A percentile compares a stretch with the other conserved stretches of the same genome.
phyloP scores from a whole-genome alignment of 371 early-diverging fungal species.

The Mucor mucedo region DNA sequence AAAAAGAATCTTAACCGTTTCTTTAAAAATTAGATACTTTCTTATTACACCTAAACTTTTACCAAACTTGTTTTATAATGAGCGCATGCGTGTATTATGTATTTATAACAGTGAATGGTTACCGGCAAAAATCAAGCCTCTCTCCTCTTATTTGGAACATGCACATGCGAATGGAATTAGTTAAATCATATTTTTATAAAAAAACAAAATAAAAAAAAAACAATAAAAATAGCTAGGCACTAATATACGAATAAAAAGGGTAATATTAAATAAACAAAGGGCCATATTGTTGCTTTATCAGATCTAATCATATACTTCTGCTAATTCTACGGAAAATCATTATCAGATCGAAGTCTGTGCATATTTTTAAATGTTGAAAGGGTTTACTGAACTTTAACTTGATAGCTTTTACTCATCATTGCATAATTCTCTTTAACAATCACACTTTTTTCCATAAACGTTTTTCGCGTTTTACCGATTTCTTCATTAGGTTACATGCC shows the following conservation, averaged over 20 bases:
- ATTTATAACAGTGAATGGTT: constrained; percentile 95
- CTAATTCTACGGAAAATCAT: no score
- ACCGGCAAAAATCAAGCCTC: constrained; percentile 55
- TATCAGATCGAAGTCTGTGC: no score
- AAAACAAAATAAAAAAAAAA: not conserved
- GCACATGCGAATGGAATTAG: constrained; percentile 12
- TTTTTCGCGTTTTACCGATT: not conserved
- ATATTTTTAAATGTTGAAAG: no score
- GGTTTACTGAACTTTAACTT: no score
- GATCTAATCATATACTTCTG: no score
- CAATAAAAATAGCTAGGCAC: no score
- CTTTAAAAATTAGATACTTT: constrained; percentile 73
- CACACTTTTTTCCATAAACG: no score
- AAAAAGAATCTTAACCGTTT: not conserved
- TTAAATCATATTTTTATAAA: not conserved
- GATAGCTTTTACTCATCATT: no score
- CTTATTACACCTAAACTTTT: constrained; percentile 99
- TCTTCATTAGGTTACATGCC: not conserved
- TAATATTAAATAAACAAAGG: no score
- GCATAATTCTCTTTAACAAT: no score
- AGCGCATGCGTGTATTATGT: constrained; percentile 90
- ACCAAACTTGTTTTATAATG: constrained; percentile 93
- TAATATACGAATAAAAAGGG: no score
- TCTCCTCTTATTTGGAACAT: constrained; percentile 34
- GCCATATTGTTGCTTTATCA: no score